Evolutionary conservation across 2,329 filamentous ascomycete genomes (phyloP), one percentile per base, ranked within the genome.

Genomic region (Colletotrichum shisoi): DNA sequence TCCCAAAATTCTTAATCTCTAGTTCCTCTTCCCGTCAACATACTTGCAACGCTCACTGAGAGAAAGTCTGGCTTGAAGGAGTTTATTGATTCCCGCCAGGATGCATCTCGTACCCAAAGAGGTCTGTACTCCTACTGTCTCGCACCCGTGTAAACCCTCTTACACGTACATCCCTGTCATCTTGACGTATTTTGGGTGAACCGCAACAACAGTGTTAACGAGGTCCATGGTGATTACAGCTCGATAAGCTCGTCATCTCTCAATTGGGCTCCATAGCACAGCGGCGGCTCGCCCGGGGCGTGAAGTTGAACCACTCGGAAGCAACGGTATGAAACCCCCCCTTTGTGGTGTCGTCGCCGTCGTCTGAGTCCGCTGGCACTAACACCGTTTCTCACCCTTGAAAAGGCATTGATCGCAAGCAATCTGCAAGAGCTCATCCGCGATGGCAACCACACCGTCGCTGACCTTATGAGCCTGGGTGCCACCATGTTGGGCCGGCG

Each of bases 371-470:
- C 19, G 27, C 45, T 7, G 42, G 27, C 60, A 57, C 61, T 70
- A 62, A 70, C 67, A 69, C 24, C 7, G 31, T 9, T 34, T 46
- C 8, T 19, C 54, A 54, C 17, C 24, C 57, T 34, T 9, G 31
- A 34, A 21, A 21, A 91, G 89, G 91, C 90, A 34, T 85, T 94
- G 71, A 96, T 97, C 74, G 89, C 94, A 69, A 93, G 87, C 76
- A 94, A 94, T 77, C 85, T 98, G 57, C 94, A 97, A 79, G 94
- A 98, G 85, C 89, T 97, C 73, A 96, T 98, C 77, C 94, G 94
- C 77, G 94, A 98, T 94, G 94, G 94, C 76, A 89, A 91, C 72
- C 92, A 97, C 81, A 91, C 87, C 15, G 94, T 98, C 61, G 90
- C 94, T 45, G 93, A 97, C 77, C 91, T 98, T 76, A 98, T 98